Conservation (phyloP, 2,329 filamentous ascomycete species). For the Curvularia hawaiiensis region DNA sequence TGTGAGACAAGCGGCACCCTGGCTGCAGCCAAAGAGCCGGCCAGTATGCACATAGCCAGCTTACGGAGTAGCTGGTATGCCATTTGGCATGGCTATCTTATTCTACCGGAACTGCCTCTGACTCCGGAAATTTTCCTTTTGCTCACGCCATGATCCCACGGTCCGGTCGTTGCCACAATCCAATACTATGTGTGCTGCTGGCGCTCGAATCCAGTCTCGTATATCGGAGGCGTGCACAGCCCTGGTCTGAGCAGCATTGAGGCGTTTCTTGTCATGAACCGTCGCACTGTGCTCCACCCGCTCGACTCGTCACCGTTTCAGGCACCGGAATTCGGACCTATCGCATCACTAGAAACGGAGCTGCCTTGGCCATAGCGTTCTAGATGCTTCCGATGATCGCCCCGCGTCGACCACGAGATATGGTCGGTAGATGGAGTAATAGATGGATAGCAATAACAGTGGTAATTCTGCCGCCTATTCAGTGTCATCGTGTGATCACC, state of each 20-base stretch:
- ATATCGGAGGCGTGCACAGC: conserved; percentile 23
- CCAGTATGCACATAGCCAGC: conserved; percentile 4
- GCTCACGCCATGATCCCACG: conserved; percentile 10
- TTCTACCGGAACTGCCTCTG: conserved; percentile 2
- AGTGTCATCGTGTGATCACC: neutral
- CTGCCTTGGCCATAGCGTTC: conserved; percentile 25
- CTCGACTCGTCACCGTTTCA: conserved; percentile 29
- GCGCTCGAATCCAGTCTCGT: conserved; percentile 8
- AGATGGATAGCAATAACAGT: neutral
- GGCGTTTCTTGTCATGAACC: conserved; percentile 23
- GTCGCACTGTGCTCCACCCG: conserved; percentile 15
- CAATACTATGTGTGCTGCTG: conserved; percentile 4
- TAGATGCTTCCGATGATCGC: conserved; percentile 8
- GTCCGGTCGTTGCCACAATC: conserved; percentile 8
- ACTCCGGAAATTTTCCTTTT: conserved; percentile 17
- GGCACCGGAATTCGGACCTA: conserved; percentile 39
- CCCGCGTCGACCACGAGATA: neutral
- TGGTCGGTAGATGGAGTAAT: neutral
- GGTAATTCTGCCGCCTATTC: conserved; percentile 8
- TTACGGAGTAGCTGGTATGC: neutral
- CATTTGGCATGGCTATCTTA: neutral
- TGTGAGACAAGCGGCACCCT: conserved; percentile 5
- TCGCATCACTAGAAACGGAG: conserved; percentile 24
- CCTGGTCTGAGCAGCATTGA: conserved; percentile 16
- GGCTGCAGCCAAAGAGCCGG: conserved; percentile 10